Percentiles rank a stretch among this genome's conserved stretches.
Evolutionary conservation across 768 basidiomycete genomes (phyloP).

Genomic region (Pleurotus giganteus): DNA sequence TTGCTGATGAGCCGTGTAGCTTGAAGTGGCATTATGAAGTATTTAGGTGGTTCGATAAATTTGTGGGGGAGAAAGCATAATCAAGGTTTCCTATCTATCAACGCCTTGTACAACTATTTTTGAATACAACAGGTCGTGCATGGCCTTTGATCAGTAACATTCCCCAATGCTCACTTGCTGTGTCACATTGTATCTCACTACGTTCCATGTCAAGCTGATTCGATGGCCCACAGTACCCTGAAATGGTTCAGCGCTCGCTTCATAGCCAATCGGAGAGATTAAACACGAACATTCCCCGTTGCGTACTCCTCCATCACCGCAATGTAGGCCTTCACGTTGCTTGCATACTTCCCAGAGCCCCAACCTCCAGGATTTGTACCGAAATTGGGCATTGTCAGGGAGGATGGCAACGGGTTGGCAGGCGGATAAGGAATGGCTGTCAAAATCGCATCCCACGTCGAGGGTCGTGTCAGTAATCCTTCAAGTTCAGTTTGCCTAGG

Average conservation of each 20-base stretch:
- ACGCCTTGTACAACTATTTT: neutral
- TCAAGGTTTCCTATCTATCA: neutral
- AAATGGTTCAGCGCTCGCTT: neutral
- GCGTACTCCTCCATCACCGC: conserved; percentile 44
- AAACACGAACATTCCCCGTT: conserved; percentile 27
- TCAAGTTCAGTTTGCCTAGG: conserved; percentile 5
- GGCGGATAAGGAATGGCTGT: conserved; percentile 41
- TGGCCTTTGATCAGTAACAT: neutral
- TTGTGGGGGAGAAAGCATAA: conserved; percentile 39
- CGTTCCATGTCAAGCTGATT: neutral
- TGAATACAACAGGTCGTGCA: neutral
- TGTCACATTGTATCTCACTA: neutral
- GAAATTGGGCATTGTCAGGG: conserved; percentile 46
- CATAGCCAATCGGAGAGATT: neutral
- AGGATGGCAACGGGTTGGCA: conserved; percentile 32
- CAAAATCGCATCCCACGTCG: neutral
- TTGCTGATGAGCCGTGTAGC: conserved; percentile 42
- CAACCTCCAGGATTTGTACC: conserved; percentile 37
- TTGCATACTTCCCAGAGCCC: conserved; percentile 28
- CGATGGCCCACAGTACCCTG: neutral
- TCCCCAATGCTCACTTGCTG: neutral
- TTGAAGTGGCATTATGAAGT: conserved; percentile 96
- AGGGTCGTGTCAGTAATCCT: neutral
- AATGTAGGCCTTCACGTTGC: conserved; percentile 31
- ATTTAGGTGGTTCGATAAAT: conserved; percentile 83